Evolutionary conservation across 2,329 filamentous ascomycete genomes (phyloP).

Genomic region (Amauroascus niger): DNA sequence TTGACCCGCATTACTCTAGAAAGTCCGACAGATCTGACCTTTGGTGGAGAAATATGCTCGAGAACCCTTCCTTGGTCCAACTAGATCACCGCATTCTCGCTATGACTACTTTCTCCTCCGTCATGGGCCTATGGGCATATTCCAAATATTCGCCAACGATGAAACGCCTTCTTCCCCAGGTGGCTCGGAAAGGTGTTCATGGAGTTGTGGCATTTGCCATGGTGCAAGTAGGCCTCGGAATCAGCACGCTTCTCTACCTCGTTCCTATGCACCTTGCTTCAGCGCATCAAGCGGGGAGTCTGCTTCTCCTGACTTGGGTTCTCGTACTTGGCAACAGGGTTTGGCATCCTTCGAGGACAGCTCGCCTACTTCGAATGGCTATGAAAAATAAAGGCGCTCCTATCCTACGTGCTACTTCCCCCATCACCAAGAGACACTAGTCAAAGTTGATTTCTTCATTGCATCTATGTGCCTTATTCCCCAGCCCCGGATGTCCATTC

Average conservation of each 20-base stretch:
- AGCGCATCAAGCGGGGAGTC: conserved; percentile 80
- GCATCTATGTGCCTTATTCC: background rate
- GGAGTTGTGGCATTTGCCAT: conserved; percentile 76
- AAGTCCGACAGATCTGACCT: conserved; percentile 68
- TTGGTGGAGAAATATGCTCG: conserved; percentile 94
- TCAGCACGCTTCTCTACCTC: conserved; percentile 85
- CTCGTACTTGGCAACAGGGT: conserved; percentile 69
- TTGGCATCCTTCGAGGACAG: conserved; percentile 58
- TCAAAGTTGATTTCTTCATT: background rate
- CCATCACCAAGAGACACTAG: conserved; percentile 4
- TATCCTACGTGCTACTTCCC: background rate
- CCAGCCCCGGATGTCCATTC: background rate
- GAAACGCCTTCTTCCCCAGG: conserved; percentile 46
- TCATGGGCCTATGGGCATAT: conserved; percentile 73
- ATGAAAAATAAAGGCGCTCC: conserved; percentile 26
- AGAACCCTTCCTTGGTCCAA: conserved; percentile 93
- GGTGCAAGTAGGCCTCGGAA: conserved; percentile 76
- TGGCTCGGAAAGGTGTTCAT: conserved; percentile 58
- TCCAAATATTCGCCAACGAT: conserved; percentile 58
- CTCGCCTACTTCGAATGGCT: conserved; percentile 48
- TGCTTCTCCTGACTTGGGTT: conserved; percentile 74
- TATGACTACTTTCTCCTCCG: conserved; percentile 72
- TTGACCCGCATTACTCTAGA: conserved; percentile 75
- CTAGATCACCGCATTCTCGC: conserved; percentile 91
- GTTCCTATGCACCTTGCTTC: conserved; percentile 82